Conservation (phyloP, 1,284 basidiomycete genomes). For the Dichomitus squalens region DNA sequence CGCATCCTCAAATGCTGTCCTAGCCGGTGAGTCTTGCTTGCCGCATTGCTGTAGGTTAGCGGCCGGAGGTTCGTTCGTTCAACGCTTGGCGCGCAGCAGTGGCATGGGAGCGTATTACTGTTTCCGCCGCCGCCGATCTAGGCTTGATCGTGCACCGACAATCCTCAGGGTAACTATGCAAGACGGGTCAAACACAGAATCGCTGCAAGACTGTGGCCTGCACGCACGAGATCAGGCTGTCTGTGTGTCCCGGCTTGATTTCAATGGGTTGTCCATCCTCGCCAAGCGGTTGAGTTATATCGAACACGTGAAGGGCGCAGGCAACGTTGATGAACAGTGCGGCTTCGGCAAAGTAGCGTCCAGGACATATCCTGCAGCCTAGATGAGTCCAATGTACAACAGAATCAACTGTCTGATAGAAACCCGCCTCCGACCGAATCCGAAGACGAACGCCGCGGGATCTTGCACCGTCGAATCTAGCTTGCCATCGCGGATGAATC, state of each 20-base stretch:
- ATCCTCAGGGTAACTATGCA: background rate
- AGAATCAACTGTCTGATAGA: background rate
- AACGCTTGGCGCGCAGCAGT: background rate
- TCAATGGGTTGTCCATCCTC: background rate
- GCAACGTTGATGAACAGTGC: slow-evolving; percentile 4
- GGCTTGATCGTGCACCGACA: background rate
- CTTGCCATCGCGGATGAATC: slow-evolving; percentile 16
- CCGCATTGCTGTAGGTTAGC: background rate
- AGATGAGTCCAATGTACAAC: background rate
- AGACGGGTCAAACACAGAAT: background rate
- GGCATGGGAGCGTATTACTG: background rate
- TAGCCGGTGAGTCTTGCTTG: too few relatives aligned
- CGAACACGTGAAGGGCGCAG: slow-evolving; percentile 4
- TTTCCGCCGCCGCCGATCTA: background rate
- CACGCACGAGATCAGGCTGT: background rate
- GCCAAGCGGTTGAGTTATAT: slow-evolving; percentile 5
- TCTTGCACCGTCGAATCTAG: slow-evolving; percentile 6
- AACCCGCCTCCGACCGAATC: slow-evolving; percentile 3
- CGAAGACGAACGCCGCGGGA: slow-evolving; percentile 24
- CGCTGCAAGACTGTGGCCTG: background rate
- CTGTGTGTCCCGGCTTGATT: background rate
- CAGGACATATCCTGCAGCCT: background rate
- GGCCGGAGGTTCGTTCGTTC: background rate
- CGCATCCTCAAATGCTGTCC: too few relatives aligned
- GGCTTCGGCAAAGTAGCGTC: slow-evolving; percentile 34